Evolutionary conservation across 805 yeast species (phyloP), one percentile per base, ranked within the genome.

Genomic region (Cyberlindnera samutprakarnensis): DNA sequence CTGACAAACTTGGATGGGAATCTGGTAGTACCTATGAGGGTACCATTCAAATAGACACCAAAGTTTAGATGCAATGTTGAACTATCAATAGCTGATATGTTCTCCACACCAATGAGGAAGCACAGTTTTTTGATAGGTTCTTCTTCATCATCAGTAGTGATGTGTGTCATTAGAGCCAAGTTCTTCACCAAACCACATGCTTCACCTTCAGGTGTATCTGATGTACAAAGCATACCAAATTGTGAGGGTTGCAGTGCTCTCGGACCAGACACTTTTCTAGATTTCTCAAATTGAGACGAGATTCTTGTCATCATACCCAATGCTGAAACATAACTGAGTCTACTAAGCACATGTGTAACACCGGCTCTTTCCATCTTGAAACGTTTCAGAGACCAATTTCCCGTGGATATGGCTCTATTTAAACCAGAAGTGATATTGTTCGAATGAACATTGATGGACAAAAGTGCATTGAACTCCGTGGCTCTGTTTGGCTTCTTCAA

Each of bases 321-420:
- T 0, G 98, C 98, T 7, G 94, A 79, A 28, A 92, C 90, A 56
- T 86, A 92, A 14, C 95, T 83, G 37, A 92, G 63, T 52, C 98
- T 73, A 37, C 94, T 81, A 35, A 92, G 66, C 24, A 92, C 96
- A 56, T 92, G 98, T 4, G 98, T 92, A 32, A 92, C 98, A 62
- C 98, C 98, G 0, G 98, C 98, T 40, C 98, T 75, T 62, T 92
- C 98, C 99, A 92, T 92, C 78, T 88, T 90, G 68, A 92, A 92
- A 64, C 99, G 82, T 62, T 92, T 92, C 53, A 92, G 70, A 3
- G 96, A 86, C 99, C 99, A 92, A 57, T 92, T 92, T 47, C 99
- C 99, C 0, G 99, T 92, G 12, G 97, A 88, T 29, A 92, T 92
- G 27, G 99, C 96, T 51, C 97, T 72, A 55, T 87, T 88, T 58